Evolutionary conservation across 345 rosid species (phyloP).

Genomic region (Moricandia arvensis): DNA sequence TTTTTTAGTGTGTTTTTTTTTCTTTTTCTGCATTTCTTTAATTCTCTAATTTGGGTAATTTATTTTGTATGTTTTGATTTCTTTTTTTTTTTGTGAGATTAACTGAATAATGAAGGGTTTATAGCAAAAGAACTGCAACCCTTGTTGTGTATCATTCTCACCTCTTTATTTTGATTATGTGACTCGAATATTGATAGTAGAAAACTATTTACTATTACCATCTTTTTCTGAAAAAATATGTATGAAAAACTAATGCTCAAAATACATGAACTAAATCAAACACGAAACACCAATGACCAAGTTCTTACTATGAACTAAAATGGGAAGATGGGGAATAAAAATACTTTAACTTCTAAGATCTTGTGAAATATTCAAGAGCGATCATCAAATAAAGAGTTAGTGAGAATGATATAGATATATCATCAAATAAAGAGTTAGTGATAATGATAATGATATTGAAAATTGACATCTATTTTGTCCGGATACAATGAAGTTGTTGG

Average conservation of each 20-base stretch:
- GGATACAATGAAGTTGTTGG: constrained; percentile 33
- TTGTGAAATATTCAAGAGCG: constrained; percentile 11
- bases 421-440: constrained; percentile 27
- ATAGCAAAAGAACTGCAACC: constrained; percentile 16
- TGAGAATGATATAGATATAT: too few species aligned
- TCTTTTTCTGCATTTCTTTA: neutral
- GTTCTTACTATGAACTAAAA: neutral
- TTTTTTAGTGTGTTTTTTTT: neutral
- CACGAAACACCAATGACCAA: neutral
- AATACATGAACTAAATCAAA: neutral
- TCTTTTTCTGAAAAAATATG: neutral
- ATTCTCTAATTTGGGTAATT: neutral
- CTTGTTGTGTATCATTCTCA: constrained; percentile 16
- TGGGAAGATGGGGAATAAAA: neutral
- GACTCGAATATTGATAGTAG: neutral
- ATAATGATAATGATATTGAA: neutral
- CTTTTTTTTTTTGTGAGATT: constrained; percentile 11
- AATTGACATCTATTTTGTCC: constrained; percentile 14
- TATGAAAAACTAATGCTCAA: constrained; percentile 4
- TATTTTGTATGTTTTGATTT: constrained; percentile 14
- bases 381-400: constrained; percentile 25
- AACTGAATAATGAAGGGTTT: constrained; percentile 28
- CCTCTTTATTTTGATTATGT: neutral
- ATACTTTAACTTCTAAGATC: neutral
- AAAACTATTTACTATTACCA: constrained; percentile 1